Base-by-base conservation (phyloP, 495 filamentous ascomycete species). In the Alectoria sarmentosa region DNA sequence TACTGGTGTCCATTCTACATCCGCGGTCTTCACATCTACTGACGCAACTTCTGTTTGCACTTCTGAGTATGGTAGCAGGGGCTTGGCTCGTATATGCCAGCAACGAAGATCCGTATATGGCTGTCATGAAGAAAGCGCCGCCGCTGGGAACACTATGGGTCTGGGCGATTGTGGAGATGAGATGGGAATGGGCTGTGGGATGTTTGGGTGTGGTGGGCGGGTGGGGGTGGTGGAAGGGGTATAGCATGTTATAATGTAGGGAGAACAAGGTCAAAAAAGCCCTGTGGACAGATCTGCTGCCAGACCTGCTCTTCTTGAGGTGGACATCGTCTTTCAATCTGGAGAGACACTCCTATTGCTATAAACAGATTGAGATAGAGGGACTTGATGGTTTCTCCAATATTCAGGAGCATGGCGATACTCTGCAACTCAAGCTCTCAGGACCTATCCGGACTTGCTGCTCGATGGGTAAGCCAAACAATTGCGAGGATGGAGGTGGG, bases 101-200 rank as follows among this genome's bases (percentile, higher is more conserved):
- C 7, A 98, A 96, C 71, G 80, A 76, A 37, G 81, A 85, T 61
- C 84, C 86, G 0, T 96, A 96, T 69, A 86, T 91, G 71, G 89
- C 86, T 15, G 86, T 96, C 4, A 93, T 98, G 94, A 95, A 96
- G 78, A 86, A 83, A 62, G 90, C 91, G 0, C 94, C 94, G 28
- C 85, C 91, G 28, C 73, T 96, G n/a, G 95, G 91, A 2, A 91
- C 89, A 21, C 73, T 97, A 26, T 96, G 93, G 93, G 84, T 98
- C 19, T 98, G 93, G 94, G 87, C 87, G 23, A 86, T 96, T 41
- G 78, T 96, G 57, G 94, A 98, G 76, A 83, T 97, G 76, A 77
- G 88, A n/a, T 77, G 95, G 61, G 73, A 80, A 4, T 85, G 81
- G 59, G 88, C 90, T 1, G 71, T 86, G 11, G 72, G 81, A 38